Percentiles rank a stretch among this genome's conserved stretches.
Conservation (phyloP, 2,329 filamentous ascomycete genomes). For the Xylaria multiplex region DNA sequence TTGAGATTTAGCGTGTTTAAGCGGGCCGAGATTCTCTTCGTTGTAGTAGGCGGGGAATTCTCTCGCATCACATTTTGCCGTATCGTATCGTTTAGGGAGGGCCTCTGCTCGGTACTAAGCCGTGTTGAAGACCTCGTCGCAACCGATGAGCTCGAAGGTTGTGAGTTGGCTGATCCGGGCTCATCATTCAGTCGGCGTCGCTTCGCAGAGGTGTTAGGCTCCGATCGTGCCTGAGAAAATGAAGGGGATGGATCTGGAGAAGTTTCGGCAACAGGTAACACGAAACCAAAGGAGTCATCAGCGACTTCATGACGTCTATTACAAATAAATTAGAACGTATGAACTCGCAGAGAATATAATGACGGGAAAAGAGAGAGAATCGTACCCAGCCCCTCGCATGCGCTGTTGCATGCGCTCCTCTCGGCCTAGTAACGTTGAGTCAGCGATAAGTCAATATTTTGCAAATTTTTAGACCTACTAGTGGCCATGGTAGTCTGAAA, state of each 20-base stretch:
- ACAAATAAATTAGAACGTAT: conserved; percentile 28
- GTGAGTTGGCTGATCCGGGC: conserved; percentile 29
- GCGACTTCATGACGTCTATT: conserved; percentile 65
- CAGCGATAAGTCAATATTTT: conserved; percentile 23
- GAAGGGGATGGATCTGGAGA: conserved; percentile 40
- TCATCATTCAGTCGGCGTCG: conserved; percentile 52
- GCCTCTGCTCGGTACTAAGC: conserved; percentile 36
- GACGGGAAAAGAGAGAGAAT: conserved; percentile 20
- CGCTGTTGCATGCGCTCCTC: conserved; percentile 72
- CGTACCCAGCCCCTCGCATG: conserved; percentile 72
- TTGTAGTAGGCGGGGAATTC: conserved; percentile 32
- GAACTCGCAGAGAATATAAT: background rate
- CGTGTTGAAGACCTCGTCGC: conserved; percentile 35
- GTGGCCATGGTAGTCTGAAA: conserved; percentile 48
- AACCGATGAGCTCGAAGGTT: conserved; percentile 42
- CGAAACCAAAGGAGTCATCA: conserved; percentile 68
- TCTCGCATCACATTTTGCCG: conserved; percentile 1
- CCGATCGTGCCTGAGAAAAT: conserved; percentile 51
- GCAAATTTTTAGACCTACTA: conserved; percentile 43
- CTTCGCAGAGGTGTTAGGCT: conserved; percentile 62
- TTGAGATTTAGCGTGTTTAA: conserved; percentile 32
- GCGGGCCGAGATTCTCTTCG: conserved; percentile 25
- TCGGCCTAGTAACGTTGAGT: conserved; percentile 55
- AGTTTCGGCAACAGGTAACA: conserved; percentile 53
- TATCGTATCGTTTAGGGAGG: conserved; percentile 9